Conservation (phyloP, 2,329 filamentous ascomycete genomes). For the Cylindrodendrum hubeiense region DNA sequence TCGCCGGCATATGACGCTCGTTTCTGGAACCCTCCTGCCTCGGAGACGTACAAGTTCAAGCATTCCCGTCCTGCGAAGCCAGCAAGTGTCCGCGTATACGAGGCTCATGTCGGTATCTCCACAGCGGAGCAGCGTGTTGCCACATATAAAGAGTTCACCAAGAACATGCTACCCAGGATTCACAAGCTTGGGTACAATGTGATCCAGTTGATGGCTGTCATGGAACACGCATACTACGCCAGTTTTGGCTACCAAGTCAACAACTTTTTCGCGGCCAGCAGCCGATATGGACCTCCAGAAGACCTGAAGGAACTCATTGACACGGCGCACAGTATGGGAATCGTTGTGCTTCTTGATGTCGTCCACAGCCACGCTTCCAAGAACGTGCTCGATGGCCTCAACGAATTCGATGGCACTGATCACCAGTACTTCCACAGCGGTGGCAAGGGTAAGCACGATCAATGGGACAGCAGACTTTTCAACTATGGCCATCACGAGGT, state of each 20-base stretch:
- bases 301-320: constrained; percentile 97
- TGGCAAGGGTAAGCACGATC: constrained; percentile 84
- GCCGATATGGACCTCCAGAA: constrained; percentile 92
- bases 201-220: constrained; percentile 98
- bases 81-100: constrained; percentile 89
- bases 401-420: constrained; percentile 95
- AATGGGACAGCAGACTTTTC: constrained; percentile 97
- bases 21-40: constrained; percentile 93
- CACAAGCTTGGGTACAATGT: constrained; percentile 93
- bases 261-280: constrained; percentile 98
- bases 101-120: constrained; percentile 98
- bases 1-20: constrained; percentile 94
- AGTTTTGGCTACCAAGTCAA: constrained; percentile 99
- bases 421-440: constrained; percentile 97
- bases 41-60: constrained; percentile 86
- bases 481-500: constrained; percentile 98
- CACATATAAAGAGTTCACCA: constrained; percentile 97
- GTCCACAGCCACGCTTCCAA: constrained; percentile 99
- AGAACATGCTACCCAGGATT: constrained; percentile 92
- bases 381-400: constrained; percentile 94
- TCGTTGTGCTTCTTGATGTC: constrained; percentile 92
- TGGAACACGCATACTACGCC: constrained; percentile 99
- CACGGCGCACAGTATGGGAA: constrained; percentile 90
- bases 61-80: constrained; percentile 86
- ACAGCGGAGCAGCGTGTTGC: constrained; percentile 89